Percentiles rank a stretch among this genome's conserved stretches.
Evolutionary conservation across 2,329 filamentous ascomycete species (phyloP).

Genomic region (Xylaria arbuscula): DNA sequence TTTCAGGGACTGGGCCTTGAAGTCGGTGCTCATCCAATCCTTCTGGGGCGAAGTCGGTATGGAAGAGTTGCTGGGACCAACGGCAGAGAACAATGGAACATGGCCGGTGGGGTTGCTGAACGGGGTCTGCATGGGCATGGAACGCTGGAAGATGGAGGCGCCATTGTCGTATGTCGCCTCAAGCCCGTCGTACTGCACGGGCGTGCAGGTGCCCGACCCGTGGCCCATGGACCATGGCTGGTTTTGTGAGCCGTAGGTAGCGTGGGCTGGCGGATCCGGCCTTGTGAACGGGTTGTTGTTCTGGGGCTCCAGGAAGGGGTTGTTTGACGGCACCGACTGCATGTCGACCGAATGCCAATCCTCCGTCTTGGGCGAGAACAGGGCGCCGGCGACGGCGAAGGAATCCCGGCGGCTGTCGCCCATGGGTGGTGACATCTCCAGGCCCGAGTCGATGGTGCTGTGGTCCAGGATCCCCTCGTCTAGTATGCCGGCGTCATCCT

Average conservation of each 20-base stretch:
- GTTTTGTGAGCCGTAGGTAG: conserved; percentile 55
- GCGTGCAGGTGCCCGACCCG: conserved; percentile 77
- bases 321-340: conserved; percentile 72
- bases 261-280: conserved; percentile 63
- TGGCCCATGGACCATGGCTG: conserved; percentile 72
- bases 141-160: conserved; percentile 64
- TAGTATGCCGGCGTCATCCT: conserved; percentile 69
- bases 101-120: conserved; percentile 65
- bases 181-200: conserved; percentile 76
- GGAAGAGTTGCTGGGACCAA: conserved; percentile 60
- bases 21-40: conserved; percentile 65
- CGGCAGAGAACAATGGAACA: conserved; percentile 65
- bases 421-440: conserved; percentile 73
- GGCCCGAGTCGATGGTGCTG: conserved; percentile 67
- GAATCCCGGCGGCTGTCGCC: conserved; percentile 71
- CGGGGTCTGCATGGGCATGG: conserved; percentile 64
- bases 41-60: conserved; percentile 68
- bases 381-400: conserved; percentile 66
- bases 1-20: conserved; percentile 65
- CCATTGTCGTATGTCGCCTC: conserved; percentile 65
- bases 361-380: conserved; percentile 74
- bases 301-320: conserved; percentile 68
- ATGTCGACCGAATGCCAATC: conserved; percentile 73
- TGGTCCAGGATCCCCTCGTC: conserved; percentile 72
- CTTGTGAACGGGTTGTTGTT: conserved; percentile 77